Evolutionary conservation across 2,329 filamentous ascomycete species (phyloP).

Genomic region (Gnomoniopsis smithogilvyi): DNA sequence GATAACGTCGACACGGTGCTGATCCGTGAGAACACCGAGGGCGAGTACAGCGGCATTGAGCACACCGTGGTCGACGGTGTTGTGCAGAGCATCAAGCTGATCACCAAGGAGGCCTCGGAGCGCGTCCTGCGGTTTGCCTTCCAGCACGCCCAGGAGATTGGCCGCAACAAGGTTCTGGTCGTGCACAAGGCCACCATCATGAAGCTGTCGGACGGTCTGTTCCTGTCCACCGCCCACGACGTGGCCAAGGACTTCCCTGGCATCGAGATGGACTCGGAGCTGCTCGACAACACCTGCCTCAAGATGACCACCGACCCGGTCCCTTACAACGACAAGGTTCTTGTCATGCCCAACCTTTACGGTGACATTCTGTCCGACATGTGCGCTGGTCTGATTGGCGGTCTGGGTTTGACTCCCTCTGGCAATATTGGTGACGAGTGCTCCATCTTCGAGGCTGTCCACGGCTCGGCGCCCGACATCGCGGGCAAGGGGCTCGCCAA

Average conservation of each 20-base stretch:
- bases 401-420: constrained; percentile 93
- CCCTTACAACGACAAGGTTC: constrained; percentile 98
- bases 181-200: constrained; percentile 99
- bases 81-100: constrained; percentile 99
- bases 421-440: constrained; percentile 99
- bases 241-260: constrained; percentile 93
- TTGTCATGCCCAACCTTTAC: constrained; percentile 98
- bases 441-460: constrained; percentile 99
- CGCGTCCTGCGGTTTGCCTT: constrained; percentile 96
- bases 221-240: constrained; percentile 81
- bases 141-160: constrained; percentile 92
- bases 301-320: constrained; percentile 97
- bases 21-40: constrained; percentile 76
- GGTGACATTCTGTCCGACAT: constrained; percentile 99
- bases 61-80: constrained; percentile 62
- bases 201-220: constrained; percentile 99
- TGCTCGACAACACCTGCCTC: constrained; percentile 98
- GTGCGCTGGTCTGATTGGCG: constrained; percentile 97
- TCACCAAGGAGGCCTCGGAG: constrained; percentile 91
- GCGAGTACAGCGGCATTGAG: constrained; percentile 28
- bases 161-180: constrained; percentile 93
- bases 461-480: constrained; percentile 96
- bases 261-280: constrained; percentile 95
- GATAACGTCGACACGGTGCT: constrained; percentile 95
- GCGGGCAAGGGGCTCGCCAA: constrained; percentile 95